Evolutionary conservation across 768 basidiomycete genomes (phyloP).

Genomic region (Exidia glandulosa): DNA sequence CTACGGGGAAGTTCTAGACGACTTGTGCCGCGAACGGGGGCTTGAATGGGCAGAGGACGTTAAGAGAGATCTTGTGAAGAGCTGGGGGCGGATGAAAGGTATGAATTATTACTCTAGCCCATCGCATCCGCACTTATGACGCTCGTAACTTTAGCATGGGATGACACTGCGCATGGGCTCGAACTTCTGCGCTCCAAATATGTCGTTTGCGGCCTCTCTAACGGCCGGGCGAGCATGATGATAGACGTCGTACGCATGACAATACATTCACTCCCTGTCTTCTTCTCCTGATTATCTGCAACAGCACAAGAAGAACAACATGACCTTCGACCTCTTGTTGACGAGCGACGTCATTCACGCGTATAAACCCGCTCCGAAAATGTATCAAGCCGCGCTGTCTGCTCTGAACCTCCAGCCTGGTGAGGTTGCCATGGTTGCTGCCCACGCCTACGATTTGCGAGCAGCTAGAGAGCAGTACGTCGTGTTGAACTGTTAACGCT

Average conservation of each 20-base stretch:
- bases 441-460: not conserved
- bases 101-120: not conserved
- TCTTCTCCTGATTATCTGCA: not conserved
- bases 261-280: not conserved
- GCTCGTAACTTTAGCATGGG: not conserved
- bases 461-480: constrained; percentile 1
- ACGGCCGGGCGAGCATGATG: not conserved
- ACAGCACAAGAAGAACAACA: not conserved
- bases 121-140: not conserved
- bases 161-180: not conserved
- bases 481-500: not conserved
- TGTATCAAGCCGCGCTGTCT: not conserved
- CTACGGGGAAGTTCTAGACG: not conserved
- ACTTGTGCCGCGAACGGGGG: not conserved
- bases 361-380: not conserved
- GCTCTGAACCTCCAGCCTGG: not conserved
- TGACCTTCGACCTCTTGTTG: constrained; percentile 1
- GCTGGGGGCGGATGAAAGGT: not conserved
- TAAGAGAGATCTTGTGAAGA: not conserved
- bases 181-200: not conserved
- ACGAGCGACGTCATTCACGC: not conserved
- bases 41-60: not conserved
- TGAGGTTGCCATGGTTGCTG: constrained; percentile 1
- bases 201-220: not conserved
- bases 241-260: not conserved